Evolutionary conservation across 1,284 basidiomycete genomes (phyloP), one percentile per base, ranked within the genome.

Genomic region (Boletus hoseneyae): DNA sequence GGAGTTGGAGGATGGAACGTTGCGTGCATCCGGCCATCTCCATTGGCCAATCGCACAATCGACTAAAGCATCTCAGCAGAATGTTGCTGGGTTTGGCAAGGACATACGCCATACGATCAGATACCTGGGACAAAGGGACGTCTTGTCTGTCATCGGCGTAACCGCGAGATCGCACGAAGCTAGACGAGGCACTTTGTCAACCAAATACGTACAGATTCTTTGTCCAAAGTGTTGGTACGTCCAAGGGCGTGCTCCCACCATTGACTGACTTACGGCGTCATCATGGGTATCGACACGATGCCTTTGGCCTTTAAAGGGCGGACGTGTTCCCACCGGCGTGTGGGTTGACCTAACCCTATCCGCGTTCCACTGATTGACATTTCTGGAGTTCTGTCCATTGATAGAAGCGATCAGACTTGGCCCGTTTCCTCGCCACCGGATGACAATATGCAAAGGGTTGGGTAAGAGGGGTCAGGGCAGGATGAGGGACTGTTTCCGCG

Each of bases 401-500:
- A 48, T 13, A 21, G 41, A 48, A 37, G 32, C 33, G 23, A 27
- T 37, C 30, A 29, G 36, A 19, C 43, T 12, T 42, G 13, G 15
- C 21, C n/a, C n/a, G n/a, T 23, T 23, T 23, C 21, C 21, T 23
- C 21, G 38, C 40, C 35, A 34, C 37, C 30, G 25, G 29, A 47
- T 21, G 36, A 42, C 4, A 32, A 25, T 35, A 33, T 25, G 13
- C 25, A 40, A 48, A 47, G 43, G 45, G 61, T 21, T 59, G 35
- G 23, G 4, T 53, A 12, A 33, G 34, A 59, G 54, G 62, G 34
- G 37, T 36, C 48, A 61, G 61, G 62, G 62, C 27, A 41, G 35
- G 38, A 6, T 16, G 18, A 50, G 38, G 34, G 42, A 44, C 27
- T n/a, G 6, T 29, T 27, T 38, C 40, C 32, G 34, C 33, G 21